Evolutionary conservation across 192 early-diverging fungal species (phyloP).

Genomic region (Gorgonomyces haynaldii): DNA sequence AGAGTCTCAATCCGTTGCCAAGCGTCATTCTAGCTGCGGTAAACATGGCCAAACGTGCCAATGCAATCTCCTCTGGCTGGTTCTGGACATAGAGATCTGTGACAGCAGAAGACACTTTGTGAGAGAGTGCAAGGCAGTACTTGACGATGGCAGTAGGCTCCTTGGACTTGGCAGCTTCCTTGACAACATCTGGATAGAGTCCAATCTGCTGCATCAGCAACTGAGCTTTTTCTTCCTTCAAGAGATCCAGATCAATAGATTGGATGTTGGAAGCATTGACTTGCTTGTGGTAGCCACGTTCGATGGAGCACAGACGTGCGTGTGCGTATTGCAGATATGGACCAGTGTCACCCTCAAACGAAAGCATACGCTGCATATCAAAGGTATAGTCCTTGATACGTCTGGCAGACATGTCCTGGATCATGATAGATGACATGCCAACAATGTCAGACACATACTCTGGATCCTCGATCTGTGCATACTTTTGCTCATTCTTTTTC

Average conservation of each 20-base stretch:
- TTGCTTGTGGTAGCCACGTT: constrained; percentile 52
- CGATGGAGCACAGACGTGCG: constrained; percentile 88
- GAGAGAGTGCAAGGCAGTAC: constrained; percentile 73
- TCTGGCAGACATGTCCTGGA: constrained; percentile 82
- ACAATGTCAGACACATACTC: constrained; percentile 70
- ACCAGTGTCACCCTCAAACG: constrained; percentile 97
- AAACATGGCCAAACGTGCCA: constrained; percentile 81
- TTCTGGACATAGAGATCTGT: constrained; percentile 67
- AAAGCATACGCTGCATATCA: constrained; percentile 81
- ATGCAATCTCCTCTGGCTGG: constrained; percentile 60
- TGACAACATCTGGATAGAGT: constrained; percentile 77
- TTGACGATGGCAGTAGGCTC: constrained; percentile 82
- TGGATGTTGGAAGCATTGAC: background rate
- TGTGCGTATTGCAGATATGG: constrained; percentile 99
- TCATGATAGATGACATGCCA: constrained; percentile 83
- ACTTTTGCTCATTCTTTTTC: constrained; percentile 77
- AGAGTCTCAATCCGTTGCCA: constrained; percentile 70
- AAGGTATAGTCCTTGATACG: constrained; percentile 94
- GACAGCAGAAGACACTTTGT: constrained; percentile 64
- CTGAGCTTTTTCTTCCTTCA: constrained; percentile 59
- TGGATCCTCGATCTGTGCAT: constrained; percentile 73
- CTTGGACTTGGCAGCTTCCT: constrained; percentile 44
- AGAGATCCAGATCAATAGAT: constrained; percentile 39
- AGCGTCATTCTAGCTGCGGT: constrained; percentile 70
- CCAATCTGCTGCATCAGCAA: constrained; percentile 65